These are phyloP conservation scores for Boletus rufocinnamomeus DNA, from an alignment of 768 basidiomycete genomes.

Conservation along the genomic window DNA sequence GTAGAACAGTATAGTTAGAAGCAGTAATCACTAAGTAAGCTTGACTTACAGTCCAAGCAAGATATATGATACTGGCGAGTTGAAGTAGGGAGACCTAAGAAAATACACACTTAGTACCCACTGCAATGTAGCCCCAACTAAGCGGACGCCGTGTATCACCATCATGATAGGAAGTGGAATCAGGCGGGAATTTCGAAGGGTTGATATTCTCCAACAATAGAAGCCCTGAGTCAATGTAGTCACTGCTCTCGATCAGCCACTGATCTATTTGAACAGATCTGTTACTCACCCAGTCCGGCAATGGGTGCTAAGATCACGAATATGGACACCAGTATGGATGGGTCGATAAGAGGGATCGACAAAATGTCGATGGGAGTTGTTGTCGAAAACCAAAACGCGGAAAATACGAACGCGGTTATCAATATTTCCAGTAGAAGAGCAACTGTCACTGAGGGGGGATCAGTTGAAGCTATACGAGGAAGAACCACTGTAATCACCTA, in stretches of 20 bases:
- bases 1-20: no score
- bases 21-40: no score
- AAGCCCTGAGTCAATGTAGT: constrained; percentile 23
- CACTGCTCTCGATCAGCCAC: constrained; percentile 6
- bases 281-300: constrained; percentile 4
- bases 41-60: background rate
- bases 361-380: background rate
- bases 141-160: constrained; percentile 3
- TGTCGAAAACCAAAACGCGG: constrained; percentile 2
- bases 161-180: constrained; percentile 14
- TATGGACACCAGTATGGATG: no score
- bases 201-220: constrained; percentile 27
- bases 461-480: background rate
- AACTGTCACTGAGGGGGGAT: constrained; percentile 3
- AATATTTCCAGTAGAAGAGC: constrained; percentile 13
- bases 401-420: constrained; percentile 14
- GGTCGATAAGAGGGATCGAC: no score
- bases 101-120: background rate
- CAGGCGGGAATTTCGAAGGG: constrained; percentile 1
- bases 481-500: no score
- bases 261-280: background rate
- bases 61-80: constrained; percentile 13
- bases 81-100: constrained; percentile 27
- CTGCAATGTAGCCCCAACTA: background rate
- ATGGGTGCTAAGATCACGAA: background rate